These are phyloP conservation scores for Eudorina sp. DNA, from an alignment of 139 green algal genomes.

Conservation along the genomic window DNA sequence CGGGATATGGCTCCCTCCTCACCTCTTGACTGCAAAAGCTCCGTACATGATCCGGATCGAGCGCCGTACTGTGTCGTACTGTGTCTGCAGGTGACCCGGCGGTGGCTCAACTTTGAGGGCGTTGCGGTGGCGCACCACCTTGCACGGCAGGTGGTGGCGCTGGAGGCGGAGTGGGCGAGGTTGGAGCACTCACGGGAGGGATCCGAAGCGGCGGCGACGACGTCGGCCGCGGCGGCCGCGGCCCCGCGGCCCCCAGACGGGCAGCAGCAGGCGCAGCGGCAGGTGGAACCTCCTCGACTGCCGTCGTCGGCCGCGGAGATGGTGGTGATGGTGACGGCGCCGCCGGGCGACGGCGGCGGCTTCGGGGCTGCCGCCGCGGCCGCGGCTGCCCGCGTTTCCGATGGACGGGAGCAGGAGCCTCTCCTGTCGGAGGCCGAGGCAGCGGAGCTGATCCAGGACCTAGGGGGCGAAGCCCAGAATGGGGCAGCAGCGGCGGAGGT, in stretches of 20 bases:
- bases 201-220: neutral
- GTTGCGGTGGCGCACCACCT: constrained; percentile 71
- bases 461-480: neutral
- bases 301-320: no score
- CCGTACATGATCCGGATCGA: neutral
- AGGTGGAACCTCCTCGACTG: neutral
- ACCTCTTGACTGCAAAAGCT: neutral
- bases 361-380: no score
- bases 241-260: neutral
- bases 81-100: constrained; percentile 71
- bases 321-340: no score
- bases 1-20: no score
- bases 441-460: neutral
- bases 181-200: no score
- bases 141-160: constrained; percentile 61
- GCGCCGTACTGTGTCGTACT: neutral
- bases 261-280: neutral
- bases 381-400: no score
- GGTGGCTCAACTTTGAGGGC: constrained; percentile 81
- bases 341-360: no score
- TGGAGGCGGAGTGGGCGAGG: constrained; percentile 12
- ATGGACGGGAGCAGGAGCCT: neutral
- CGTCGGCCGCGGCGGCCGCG: neutral
- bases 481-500: neutral
- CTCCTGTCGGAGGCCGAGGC: neutral